These are phyloP conservation scores for Candida gigantensis DNA, from an alignment of 1,139 yeast genomes.

Conservation along the genomic window DNA sequence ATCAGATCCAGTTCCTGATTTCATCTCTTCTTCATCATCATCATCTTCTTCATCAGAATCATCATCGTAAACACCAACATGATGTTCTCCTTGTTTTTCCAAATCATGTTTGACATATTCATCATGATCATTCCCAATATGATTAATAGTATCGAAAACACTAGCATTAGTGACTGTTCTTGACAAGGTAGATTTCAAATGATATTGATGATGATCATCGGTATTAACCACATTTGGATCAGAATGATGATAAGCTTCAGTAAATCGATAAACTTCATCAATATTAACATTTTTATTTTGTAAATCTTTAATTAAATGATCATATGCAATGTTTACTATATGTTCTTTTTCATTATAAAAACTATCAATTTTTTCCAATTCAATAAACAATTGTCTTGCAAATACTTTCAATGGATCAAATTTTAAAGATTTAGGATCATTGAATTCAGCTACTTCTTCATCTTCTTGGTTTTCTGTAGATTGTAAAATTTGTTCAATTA, in stretches of 20 bases:
- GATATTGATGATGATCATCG: constrained; percentile 27
- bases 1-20: constrained; percentile 25
- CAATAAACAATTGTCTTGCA: constrained; percentile 51
- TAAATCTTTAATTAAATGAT: constrained; percentile 43
- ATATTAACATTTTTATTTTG: constrained; percentile 30
- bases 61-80: constrained; percentile 21
- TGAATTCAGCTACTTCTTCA: constrained; percentile 12
- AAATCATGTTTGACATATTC: constrained; percentile 14
- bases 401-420: constrained; percentile 54
- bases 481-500: constrained; percentile 1
- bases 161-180: constrained; percentile 34
- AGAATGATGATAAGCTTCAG: constrained; percentile 6
- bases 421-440: constrained; percentile 19
- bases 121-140: constrained; percentile 20
- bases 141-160: constrained; percentile 30
- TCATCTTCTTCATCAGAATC: constrained; percentile 47
- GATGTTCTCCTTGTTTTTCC: constrained; percentile 23
- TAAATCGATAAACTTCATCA: constrained; percentile 26
- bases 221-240: constrained; percentile 18
- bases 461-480: too few species aligned
- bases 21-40: constrained; percentile 25
- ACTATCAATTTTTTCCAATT: constrained; percentile 55
- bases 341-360: constrained; percentile 54
- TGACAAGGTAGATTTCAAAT: constrained; percentile 26
- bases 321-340: constrained; percentile 48